phyloP scores from a whole-genome alignment of 176 grass and related monocot genomes.

The Oryza nivara region DNA sequence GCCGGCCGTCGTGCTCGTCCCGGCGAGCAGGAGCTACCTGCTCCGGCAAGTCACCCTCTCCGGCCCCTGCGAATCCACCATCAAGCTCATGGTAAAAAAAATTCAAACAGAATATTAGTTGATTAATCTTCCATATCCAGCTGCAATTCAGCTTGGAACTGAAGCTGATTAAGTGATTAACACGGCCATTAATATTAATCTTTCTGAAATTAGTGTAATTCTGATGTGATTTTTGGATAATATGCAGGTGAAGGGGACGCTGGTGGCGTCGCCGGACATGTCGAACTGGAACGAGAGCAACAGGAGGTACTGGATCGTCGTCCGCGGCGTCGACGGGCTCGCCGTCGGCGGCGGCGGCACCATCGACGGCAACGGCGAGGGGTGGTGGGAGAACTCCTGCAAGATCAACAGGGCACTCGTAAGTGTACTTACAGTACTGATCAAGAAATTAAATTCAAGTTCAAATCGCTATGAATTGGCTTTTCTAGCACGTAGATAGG shows the following conservation, averaged over 20 bases:
- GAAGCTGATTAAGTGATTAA: background rate
- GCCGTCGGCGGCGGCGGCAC: constrained; percentile 61
- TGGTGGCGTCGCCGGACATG: constrained; percentile 54
- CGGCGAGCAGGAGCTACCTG: constrained; percentile 55
- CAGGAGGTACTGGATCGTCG: constrained; percentile 59
- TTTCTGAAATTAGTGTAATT: background rate
- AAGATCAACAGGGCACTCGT: constrained; percentile 62
- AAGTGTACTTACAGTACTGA: constrained; percentile 14
- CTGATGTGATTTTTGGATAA: background rate
- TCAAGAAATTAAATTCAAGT: background rate
- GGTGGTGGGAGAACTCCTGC: constrained; percentile 84
- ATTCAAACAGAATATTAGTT: background rate
- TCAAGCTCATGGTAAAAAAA: constrained; percentile 37
- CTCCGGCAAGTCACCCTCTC: constrained; percentile 51
- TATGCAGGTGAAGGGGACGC: constrained; percentile 56
- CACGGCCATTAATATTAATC: background rate
- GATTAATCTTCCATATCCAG: too few species aligned
- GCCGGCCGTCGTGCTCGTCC: constrained; percentile 56
- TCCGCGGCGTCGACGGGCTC: constrained; percentile 42
- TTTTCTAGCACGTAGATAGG: background rate
- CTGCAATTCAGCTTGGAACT: too few species aligned
- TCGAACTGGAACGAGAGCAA: constrained; percentile 48
- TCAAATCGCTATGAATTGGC: background rate
- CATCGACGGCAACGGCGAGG: constrained; percentile 72
- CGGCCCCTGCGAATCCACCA: constrained; percentile 67